A percentile compares a stretch with the other conserved stretches of the same genome.
These are phyloP conservation scores for Penicillium paxilli DNA, from an alignment of 495 filamentous ascomycete species.

Conservation along the genomic window DNA sequence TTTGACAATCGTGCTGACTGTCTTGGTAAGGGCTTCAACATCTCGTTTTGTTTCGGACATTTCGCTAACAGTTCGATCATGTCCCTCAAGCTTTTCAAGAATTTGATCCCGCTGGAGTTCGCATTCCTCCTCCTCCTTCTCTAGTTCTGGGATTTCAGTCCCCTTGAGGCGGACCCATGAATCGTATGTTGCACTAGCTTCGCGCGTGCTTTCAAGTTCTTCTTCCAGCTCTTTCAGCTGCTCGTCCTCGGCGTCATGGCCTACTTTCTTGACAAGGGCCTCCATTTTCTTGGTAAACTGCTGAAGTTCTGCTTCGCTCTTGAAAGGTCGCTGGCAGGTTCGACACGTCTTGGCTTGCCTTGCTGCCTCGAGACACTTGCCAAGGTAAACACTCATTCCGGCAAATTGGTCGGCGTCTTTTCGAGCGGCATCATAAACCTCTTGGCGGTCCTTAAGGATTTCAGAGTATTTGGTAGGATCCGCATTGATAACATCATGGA, in stretches of 20 bases:
- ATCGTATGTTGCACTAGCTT: slow-evolving; percentile 67
- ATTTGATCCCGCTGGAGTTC: slow-evolving; percentile 58
- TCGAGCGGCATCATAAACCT: slow-evolving; percentile 58
- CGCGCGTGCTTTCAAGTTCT: slow-evolving; percentile 56
- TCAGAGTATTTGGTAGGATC: slow-evolving; percentile 56
- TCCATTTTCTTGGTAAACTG: slow-evolving; percentile 61
- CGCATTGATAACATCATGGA: slow-evolving; percentile 50
- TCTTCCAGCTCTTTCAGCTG: slow-evolving; percentile 53
- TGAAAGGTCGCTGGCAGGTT: slow-evolving; percentile 67
- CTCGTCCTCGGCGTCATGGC: slow-evolving; percentile 51
- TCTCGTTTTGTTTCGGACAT: slow-evolving; percentile 67
- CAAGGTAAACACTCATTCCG: slow-evolving; percentile 63
- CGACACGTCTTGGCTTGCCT: slow-evolving; percentile 65
- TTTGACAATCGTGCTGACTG: slow-evolving; percentile 73
- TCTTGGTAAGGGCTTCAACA: slow-evolving; percentile 71
- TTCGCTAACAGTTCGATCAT: slow-evolving; percentile 68
- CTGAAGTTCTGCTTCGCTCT: slow-evolving; percentile 56
- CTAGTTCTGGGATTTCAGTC: slow-evolving; percentile 68
- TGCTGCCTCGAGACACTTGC: slow-evolving; percentile 56
- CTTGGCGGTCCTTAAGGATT: slow-evolving; percentile 56
- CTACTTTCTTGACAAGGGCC: slow-evolving; percentile 54
- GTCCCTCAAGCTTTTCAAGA: slow-evolving; percentile 66
- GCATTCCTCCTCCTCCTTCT: slow-evolving; percentile 58
- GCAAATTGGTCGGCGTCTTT: slow-evolving; percentile 63
- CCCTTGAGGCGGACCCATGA: slow-evolving; percentile 66